Evolutionary conservation across 2,329 filamentous ascomycete species (phyloP).

Genomic region (Trichoderma afroharzianum): DNA sequence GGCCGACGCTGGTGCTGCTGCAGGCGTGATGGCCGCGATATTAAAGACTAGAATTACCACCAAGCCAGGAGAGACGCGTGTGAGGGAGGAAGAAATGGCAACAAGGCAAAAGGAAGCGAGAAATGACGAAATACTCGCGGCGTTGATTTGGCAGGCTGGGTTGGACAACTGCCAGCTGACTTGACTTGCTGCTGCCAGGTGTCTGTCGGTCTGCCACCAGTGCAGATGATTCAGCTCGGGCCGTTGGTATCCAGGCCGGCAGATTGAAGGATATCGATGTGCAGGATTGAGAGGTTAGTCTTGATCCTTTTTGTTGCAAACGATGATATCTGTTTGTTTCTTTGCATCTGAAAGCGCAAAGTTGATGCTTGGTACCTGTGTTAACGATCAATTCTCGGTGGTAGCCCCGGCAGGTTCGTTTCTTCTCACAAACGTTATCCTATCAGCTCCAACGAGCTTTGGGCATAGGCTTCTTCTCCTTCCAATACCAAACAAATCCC

Average conservation of each 20-base stretch:
- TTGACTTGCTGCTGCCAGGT: slow-evolving; percentile 7
- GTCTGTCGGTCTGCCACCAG: background rate
- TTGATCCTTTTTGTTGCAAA: background rate
- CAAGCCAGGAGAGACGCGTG: background rate
- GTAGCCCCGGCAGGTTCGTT: background rate
- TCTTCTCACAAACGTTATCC: background rate
- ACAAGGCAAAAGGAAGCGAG: slow-evolving; percentile 15
- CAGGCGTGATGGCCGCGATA: slow-evolving; percentile 16
- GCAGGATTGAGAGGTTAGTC: background rate
- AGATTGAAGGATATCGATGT: background rate
- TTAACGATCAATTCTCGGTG: background rate
- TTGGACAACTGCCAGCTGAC: slow-evolving; percentile 9
- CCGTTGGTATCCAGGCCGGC: background rate
- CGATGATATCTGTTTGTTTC: background rate
- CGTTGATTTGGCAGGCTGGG: background rate
- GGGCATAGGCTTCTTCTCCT: background rate
- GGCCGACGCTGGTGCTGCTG: background rate
- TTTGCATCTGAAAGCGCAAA: background rate
- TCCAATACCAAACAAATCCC: background rate
- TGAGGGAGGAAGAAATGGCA: slow-evolving; percentile 9
- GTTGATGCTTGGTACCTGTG: background rate
- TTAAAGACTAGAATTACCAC: background rate
- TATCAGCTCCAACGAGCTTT: background rate
- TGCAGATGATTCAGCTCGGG: background rate
- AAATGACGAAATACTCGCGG: slow-evolving; percentile 9